Conservation (phyloP, 2,329 filamentous ascomycete species). For the Lasiodiplodia gonubiensis region DNA sequence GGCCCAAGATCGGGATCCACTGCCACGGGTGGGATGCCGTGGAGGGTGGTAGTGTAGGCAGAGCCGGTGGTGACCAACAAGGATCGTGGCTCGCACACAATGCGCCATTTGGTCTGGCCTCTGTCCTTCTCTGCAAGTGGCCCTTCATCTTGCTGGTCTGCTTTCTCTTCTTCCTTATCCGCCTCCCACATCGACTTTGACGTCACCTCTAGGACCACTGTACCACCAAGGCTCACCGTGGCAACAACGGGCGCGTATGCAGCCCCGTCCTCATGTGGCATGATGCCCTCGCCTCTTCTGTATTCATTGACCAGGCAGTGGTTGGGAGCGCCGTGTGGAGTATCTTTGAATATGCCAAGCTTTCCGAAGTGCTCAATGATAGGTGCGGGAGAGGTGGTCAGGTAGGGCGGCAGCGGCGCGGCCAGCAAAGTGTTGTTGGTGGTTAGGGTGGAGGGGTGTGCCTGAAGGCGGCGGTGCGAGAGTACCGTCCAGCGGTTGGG, state of each 20-base stretch:
- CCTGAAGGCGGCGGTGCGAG: constrained; percentile 87
- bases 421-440: constrained; percentile 75
- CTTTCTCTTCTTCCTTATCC: constrained; percentile 54
- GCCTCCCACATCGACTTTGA: constrained; percentile 47
- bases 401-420: constrained; percentile 75
- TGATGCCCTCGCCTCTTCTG: constrained; percentile 85
- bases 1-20: constrained; percentile 69
- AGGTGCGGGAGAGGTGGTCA: constrained; percentile 61
- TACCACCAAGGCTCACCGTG: constrained; percentile 82
- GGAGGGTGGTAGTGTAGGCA: constrained; percentile 73
- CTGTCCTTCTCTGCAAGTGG: background rate
- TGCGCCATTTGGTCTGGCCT: constrained; percentile 44
- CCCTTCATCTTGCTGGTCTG: background rate
- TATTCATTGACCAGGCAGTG: constrained; percentile 97
- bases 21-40: constrained; percentile 71
- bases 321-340: constrained; percentile 79
- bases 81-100: constrained; percentile 85
- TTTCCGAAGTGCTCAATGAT: constrained; percentile 64
- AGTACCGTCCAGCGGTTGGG: constrained; percentile 78
- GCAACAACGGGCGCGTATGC: constrained; percentile 89
- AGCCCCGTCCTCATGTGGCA: constrained; percentile 91
- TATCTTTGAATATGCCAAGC: constrained; percentile 55
- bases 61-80: constrained; percentile 72
- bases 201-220: constrained; percentile 78
- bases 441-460: constrained; percentile 84